Evolutionary conservation across 1,139 yeast species (phyloP).

Genomic region (Kluyveromyces sp.): DNA sequence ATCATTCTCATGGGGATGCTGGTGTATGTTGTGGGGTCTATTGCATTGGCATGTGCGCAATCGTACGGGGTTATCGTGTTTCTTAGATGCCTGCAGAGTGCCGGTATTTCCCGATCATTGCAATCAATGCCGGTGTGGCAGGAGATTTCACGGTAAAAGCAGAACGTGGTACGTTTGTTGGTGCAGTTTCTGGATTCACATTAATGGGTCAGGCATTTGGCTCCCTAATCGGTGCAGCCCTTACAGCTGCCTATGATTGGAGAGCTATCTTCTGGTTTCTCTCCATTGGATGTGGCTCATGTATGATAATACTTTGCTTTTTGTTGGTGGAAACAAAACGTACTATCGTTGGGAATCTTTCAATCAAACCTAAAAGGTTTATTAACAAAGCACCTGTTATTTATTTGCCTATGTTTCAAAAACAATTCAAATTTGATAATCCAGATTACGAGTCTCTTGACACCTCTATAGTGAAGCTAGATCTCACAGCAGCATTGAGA

Average conservation of each 20-base stretch:
- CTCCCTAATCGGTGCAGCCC: constrained; percentile 64
- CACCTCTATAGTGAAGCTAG: constrained; percentile 30
- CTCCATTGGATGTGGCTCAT: constrained; percentile 49
- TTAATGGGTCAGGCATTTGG: constrained; percentile 73
- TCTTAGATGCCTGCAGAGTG: constrained; percentile 59
- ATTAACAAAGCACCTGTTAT: constrained; percentile 41
- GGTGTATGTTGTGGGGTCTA: constrained; percentile 47
- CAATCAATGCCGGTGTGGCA: constrained; percentile 58
- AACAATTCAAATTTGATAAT: constrained; percentile 19
- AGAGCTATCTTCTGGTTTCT: constrained; percentile 71
- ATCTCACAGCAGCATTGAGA: constrained; percentile 34
- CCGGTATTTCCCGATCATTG: constrained; percentile 62
- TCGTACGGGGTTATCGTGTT: constrained; percentile 47
- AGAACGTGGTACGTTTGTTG: constrained; percentile 61
- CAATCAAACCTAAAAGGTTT: constrained; percentile 38
- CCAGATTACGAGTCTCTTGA: constrained; percentile 30
- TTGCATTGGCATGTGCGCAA: constrained; percentile 53
- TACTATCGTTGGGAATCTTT: constrained; percentile 59
- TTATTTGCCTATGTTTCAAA: constrained; percentile 15
- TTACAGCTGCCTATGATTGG: constrained; percentile 60
- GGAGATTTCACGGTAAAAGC: constrained; percentile 58
- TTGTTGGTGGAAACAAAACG: constrained; percentile 68
- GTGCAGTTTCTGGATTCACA: constrained; percentile 54
- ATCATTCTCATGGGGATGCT: constrained; percentile 45
- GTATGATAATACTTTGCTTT: constrained; percentile 28